A percentile compares a stretch with the other conserved stretches of the same genome.
Conservation (phyloP, 106 monocot species). For the Dendrobium chrysotoxum region DNA sequence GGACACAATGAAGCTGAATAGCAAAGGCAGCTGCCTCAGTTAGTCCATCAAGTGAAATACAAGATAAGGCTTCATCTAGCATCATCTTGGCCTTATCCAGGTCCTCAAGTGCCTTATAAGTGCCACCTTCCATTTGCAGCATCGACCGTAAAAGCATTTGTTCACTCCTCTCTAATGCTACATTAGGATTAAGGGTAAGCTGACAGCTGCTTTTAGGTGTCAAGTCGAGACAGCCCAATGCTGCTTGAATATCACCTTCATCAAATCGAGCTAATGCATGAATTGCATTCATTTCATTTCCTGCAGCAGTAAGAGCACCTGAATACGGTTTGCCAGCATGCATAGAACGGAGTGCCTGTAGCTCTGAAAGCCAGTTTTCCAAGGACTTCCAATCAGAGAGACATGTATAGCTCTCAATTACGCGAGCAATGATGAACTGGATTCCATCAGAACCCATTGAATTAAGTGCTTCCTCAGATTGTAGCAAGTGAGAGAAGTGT, state of each 20-base stretch:
- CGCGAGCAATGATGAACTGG: slow-evolving; percentile 82
- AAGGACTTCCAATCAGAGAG: slow-evolving; percentile 95
- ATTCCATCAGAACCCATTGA: slow-evolving; percentile 86
- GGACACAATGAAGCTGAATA: slow-evolving; percentile 73
- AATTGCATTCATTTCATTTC: slow-evolving; percentile 92
- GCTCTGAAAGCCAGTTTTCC: slow-evolving; percentile 80
- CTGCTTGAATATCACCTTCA: slow-evolving; percentile 68
- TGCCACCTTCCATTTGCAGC: slow-evolving; percentile 49
- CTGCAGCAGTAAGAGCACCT: slow-evolving; percentile 90
- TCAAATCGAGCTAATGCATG: slow-evolving; percentile 91
- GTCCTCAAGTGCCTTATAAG: slow-evolving; percentile 26
- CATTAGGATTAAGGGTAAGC: slow-evolving; percentile 77
- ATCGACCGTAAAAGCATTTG: slow-evolving; percentile 87
- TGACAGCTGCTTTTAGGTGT: slow-evolving; percentile 88
- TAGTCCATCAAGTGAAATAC: slow-evolving; percentile 70
- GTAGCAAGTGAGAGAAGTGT: slow-evolving; percentile 85
- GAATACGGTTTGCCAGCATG: slow-evolving; percentile 94
- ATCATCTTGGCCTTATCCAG: slow-evolving; percentile 67
- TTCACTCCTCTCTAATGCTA: slow-evolving; percentile 93
- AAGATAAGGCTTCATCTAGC: slow-evolving; percentile 79
- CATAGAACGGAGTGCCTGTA: slow-evolving; percentile 66
- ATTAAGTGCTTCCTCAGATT: slow-evolving; percentile 65
- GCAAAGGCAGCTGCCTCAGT: slow-evolving; percentile 56
- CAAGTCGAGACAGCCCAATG: slow-evolving; percentile 89
- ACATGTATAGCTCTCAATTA: slow-evolving; percentile 75